Percentiles rank a stretch among this genome's conserved stretches.
Conservation (phyloP, 495 filamentous ascomycete genomes). For the Staphylotrichum tortipilum region DNA sequence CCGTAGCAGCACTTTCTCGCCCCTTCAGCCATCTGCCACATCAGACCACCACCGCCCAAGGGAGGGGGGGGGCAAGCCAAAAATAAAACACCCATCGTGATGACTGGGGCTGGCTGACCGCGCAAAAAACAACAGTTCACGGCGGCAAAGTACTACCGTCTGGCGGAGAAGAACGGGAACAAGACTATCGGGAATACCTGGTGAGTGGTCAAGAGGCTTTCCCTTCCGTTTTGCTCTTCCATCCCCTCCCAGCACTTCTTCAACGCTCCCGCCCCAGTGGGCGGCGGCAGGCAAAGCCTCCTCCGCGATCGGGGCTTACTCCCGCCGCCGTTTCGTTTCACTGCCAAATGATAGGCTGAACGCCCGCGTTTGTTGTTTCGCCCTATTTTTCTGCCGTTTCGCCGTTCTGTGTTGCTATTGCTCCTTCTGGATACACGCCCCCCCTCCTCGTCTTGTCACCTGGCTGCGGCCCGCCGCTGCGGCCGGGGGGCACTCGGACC, state of each 20-base stretch:
- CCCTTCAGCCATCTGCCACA: slow-evolving; percentile 16
- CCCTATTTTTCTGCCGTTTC: slow-evolving; percentile 1
- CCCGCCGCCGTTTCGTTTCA: not conserved
- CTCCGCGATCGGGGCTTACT: too few relatives aligned
- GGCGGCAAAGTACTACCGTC: slow-evolving; percentile 86
- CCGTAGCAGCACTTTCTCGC: not conserved
- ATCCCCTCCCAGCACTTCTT: too few relatives aligned
- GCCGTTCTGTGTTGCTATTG: slow-evolving; percentile 3
- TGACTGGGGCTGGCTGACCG: slow-evolving; percentile 25
- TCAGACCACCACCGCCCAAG: too few relatives aligned
- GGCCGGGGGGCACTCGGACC: too few relatives aligned
- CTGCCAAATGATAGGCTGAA: not conserved
- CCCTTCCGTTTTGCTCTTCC: slow-evolving; percentile 12
- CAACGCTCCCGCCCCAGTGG: too few relatives aligned
- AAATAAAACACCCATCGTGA: too few relatives aligned
- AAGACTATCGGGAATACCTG: slow-evolving; percentile 92
- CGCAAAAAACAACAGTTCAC: slow-evolving; percentile 50
- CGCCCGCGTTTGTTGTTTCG: not conserved
- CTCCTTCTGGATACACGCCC: not conserved
- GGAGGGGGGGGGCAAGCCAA: too few relatives aligned
- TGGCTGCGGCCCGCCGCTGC: slow-evolving; percentile 1
- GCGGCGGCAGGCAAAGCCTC: too few relatives aligned
- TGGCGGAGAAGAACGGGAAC: slow-evolving; percentile 79
- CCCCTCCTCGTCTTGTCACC: not conserved
- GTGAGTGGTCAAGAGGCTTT: slow-evolving; percentile 55